These are phyloP conservation scores for Wallacemonas rigidus DNA, from an alignment of 208 protist species.

Conservation along the genomic window DNA sequence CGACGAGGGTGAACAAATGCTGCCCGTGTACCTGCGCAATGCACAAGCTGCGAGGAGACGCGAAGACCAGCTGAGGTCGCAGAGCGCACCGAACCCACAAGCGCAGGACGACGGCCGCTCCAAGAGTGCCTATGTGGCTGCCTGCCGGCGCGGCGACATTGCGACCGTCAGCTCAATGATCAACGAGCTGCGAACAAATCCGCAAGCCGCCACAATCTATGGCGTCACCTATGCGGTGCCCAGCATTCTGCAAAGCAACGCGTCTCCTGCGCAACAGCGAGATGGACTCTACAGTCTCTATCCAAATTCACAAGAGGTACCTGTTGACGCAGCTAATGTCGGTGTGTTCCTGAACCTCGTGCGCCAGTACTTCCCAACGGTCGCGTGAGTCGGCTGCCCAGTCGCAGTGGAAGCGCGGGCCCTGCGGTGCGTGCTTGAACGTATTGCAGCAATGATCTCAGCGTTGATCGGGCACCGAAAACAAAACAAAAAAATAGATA, in stretches of 20 bases:
- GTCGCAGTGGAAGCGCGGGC: too few species aligned
- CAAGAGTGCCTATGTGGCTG: constrained; percentile 39
- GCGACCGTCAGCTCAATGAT: constrained; percentile 50
- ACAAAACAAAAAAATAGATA: too few species aligned
- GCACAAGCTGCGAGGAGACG: background rate
- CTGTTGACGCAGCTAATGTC: background rate
- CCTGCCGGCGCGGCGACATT: constrained; percentile 43
- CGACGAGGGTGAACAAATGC: constrained; percentile 60
- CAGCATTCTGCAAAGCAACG: constrained; percentile 37
- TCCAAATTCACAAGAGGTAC: constrained; percentile 24
- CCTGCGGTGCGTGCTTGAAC: too few species aligned
- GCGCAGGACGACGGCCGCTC: background rate
- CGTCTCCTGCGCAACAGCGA: constrained; percentile 34
- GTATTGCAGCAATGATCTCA: too few species aligned
- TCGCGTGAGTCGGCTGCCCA: background rate
- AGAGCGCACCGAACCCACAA: background rate
- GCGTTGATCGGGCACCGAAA: too few species aligned
- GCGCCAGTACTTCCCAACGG: constrained; percentile 33
- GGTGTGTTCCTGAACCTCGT: constrained; percentile 18
- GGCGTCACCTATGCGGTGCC: constrained; percentile 75
- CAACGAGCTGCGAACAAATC: constrained; percentile 38
- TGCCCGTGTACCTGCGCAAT: constrained; percentile 48
- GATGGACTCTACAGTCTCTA: constrained; percentile 43
- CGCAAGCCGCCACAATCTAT: constrained; percentile 46
- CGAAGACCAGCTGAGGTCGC: constrained; percentile 5